phyloP scores from a whole-genome alignment of 2,329 filamentous ascomycete genomes.

The Diaporthe humulicola region DNA sequence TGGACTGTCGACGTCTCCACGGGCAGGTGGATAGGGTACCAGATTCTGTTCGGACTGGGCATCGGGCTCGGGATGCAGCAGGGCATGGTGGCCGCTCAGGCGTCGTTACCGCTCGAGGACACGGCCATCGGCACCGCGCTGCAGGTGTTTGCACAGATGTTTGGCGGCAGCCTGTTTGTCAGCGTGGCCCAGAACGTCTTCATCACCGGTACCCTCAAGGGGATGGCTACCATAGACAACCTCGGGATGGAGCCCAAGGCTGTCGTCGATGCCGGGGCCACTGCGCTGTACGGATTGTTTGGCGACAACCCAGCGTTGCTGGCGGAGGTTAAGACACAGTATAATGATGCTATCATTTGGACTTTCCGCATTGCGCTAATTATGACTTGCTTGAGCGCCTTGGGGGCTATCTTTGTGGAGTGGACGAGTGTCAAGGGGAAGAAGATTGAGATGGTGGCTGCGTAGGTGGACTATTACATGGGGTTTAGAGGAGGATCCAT shows the following conservation, averaged over 20 bases:
- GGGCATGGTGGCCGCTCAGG: conserved; percentile 41
- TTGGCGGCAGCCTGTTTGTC: conserved; percentile 42
- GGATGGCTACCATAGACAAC: background rate
- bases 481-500: too few relatives aligned
- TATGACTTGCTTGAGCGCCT: background rate
- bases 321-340: background rate
- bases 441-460: background rate
- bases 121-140: conserved; percentile 43
- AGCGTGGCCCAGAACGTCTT: conserved; percentile 43
- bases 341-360: background rate
- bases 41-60: conserved; percentile 44
- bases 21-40: conserved; percentile 43
- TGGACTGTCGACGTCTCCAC: conserved; percentile 44
- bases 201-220: conserved; percentile 2
- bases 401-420: background rate
- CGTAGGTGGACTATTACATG: background rate
- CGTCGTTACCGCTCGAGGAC: conserved; percentile 42
- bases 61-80: conserved; percentile 42
- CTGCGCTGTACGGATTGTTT: background rate
- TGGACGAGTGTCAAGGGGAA: background rate
- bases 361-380: background rate
- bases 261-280: background rate
- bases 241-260: background rate
- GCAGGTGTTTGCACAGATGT: conserved; percentile 42
- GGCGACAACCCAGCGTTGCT: background rate